Evolutionary conservation across 2,329 filamentous ascomycete genomes (phyloP).

Genomic region (Xylaria sp.): DNA sequence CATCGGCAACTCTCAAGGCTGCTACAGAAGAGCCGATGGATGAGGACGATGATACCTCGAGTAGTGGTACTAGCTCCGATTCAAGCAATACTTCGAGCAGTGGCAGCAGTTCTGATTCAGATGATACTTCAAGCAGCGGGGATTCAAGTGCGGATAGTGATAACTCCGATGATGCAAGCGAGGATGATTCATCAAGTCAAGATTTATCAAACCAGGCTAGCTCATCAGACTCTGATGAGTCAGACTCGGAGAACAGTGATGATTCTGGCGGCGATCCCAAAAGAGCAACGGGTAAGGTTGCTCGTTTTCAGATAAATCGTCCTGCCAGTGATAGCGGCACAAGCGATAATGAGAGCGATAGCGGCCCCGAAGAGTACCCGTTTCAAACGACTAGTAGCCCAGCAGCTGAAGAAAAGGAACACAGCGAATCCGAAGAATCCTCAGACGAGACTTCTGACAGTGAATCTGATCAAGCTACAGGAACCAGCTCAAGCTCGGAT

Average conservation of each 20-base stretch:
- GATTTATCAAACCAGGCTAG: constrained; percentile 7
- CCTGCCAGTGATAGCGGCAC: constrained; percentile 37
- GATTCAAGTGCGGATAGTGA: constrained; percentile 39
- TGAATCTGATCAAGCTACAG: constrained; percentile 6
- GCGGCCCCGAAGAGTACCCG: constrained; percentile 39
- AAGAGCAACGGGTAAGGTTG: background rate
- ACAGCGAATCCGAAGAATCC: constrained; percentile 23
- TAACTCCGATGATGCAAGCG: constrained; percentile 31
- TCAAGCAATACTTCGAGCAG: constrained; percentile 37
- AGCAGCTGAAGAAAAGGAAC: constrained; percentile 7
- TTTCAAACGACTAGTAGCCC: background rate
- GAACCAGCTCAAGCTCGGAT: constrained; percentile 13
- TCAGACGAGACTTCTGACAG: constrained; percentile 19
- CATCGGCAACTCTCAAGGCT: constrained; percentile 39
- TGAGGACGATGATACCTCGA: constrained; percentile 41
- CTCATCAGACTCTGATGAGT: constrained; percentile 34
- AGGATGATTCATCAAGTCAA: constrained; percentile 12
- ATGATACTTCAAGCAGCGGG: constrained; percentile 35
- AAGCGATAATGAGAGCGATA: constrained; percentile 42
- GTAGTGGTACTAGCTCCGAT: constrained; percentile 42
- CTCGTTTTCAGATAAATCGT: background rate
- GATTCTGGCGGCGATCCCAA: constrained; percentile 18
- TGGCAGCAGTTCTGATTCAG: constrained; percentile 27
- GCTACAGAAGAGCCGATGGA: constrained; percentile 34
- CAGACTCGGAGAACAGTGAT: constrained; percentile 21